Evolutionary conservation across 345 rosid genomes (phyloP).

Genomic region (Citrus australasica): DNA sequence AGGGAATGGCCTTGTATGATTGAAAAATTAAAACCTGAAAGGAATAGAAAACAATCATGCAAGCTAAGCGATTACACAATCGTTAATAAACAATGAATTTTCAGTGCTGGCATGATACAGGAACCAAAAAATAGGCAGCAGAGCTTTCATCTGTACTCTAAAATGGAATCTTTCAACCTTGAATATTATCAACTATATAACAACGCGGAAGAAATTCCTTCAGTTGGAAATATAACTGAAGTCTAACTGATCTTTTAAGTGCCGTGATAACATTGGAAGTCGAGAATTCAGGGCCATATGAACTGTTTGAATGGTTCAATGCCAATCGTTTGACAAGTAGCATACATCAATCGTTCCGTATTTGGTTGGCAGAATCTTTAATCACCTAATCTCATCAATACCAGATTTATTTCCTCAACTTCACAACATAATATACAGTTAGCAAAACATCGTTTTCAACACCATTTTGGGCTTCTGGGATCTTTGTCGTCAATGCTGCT

Average conservation of each 20-base stretch:
- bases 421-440: background rate
- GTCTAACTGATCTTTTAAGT: background rate
- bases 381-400: background rate
- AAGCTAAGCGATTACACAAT: background rate
- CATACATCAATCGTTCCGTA: background rate
- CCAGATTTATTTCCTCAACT: background rate
- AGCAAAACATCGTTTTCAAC: background rate
- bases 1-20: background rate
- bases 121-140: background rate
- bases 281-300: no score
- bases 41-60: background rate
- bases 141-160: background rate
- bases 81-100: background rate
- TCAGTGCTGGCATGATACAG: background rate
- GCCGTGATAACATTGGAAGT: background rate
- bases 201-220: background rate
- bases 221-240: background rate
- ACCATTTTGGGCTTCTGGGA: background rate
- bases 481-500: background rate
- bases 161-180: background rate
- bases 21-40: background rate
- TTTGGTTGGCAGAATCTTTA: background rate
- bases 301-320: no score
- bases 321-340: no score
- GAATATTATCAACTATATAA: background rate